phyloP scores from a whole-genome alignment of 192 early-diverging fungal species.

The Backusella liffmaniae region DNA sequence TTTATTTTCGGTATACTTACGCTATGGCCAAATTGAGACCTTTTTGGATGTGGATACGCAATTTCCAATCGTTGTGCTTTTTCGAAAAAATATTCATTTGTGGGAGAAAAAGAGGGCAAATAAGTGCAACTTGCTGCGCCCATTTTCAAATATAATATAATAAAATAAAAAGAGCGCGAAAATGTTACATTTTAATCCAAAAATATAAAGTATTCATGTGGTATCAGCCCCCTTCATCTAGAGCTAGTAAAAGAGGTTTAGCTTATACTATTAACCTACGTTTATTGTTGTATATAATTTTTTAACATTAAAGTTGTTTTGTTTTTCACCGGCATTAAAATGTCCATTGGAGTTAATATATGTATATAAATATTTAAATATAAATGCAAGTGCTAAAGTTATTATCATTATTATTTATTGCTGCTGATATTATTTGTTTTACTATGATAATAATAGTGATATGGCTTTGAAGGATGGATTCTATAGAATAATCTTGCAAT shows the following conservation, averaged over 20 bases:
- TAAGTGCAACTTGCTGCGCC: not conserved
- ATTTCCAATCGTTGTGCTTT: conserved; percentile 1
- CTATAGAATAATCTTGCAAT: not conserved
- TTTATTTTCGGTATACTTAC: conserved; percentile 15
- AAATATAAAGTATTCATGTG: conserved; percentile 1
- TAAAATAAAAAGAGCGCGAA: conserved; percentile 8
- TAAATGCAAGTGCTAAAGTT: not conserved
- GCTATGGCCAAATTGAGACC: conserved; percentile 25
- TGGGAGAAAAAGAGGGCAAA: not conserved
- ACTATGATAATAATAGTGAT: not conserved
- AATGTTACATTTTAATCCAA: conserved; percentile 8
- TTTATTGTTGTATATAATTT: not conserved
- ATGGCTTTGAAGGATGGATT: not conserved
- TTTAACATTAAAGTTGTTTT: not conserved
- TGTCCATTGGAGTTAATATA: too few species aligned
- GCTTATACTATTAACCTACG: not conserved
- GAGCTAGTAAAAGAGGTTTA: not conserved
- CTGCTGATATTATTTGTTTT: not conserved
- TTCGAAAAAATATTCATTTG: conserved; percentile 8
- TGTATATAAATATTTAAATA: not conserved
- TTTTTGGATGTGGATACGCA: conserved; percentile 13
- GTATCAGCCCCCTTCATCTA: not conserved
- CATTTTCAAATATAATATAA: not conserved
- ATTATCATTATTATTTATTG: not conserved
- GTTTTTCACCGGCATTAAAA: not conserved